Base-by-base conservation (phyloP, 495 filamentous ascomycete genomes). In the Mytilinidion resinicola region DNA sequence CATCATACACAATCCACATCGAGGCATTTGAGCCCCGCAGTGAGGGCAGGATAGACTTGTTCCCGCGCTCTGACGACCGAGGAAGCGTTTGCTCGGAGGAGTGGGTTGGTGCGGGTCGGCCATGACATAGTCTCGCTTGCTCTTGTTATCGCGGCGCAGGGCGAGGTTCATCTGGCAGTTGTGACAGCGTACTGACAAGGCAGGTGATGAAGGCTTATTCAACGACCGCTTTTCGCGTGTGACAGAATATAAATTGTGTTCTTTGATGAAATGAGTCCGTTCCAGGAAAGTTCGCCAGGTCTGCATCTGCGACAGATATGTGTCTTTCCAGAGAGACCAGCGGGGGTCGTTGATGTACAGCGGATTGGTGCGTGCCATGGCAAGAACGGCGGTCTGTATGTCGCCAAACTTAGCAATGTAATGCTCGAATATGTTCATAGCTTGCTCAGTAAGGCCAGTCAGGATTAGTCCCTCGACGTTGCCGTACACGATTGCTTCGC, bases 401-500 rank as follows among this genome's bases (percentile, higher is more conserved):
- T 98, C 93, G 60, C 83, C 80, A 71, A 86, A 95, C 50, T 90
- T 92, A 57, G 82, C 79, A 64, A 96, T 85, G 70, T 96, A 96
- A 21, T 86, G 87, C 47, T 90, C 85, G 64, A 97, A 85, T 21
- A 98, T 80, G 56, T 91, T 86, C 55, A 95, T 84, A 21, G 88
- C 82, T 35, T 79, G 76, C 59, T 91, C 85, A 1, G 82, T 84
- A 56, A 97, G 83, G 15, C 93, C 93, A 0, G 93, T 93, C 4
- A 98, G 79, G 9, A 95, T 78, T 46, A 96, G 81, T 14, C 91
- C 93, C 71, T 95, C 89, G 51, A 96, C 83, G 66, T 96, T 85
- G 43, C 95, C 95, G 33, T 84, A 79, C 9, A 76, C 76, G 54
- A 90, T 84, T 25, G 83, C 85, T 25, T 81, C 79, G 9, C 76